Evolutionary conservation across 345 rosid species (phyloP).

Genomic region (Ceriops zippeliana): DNA sequence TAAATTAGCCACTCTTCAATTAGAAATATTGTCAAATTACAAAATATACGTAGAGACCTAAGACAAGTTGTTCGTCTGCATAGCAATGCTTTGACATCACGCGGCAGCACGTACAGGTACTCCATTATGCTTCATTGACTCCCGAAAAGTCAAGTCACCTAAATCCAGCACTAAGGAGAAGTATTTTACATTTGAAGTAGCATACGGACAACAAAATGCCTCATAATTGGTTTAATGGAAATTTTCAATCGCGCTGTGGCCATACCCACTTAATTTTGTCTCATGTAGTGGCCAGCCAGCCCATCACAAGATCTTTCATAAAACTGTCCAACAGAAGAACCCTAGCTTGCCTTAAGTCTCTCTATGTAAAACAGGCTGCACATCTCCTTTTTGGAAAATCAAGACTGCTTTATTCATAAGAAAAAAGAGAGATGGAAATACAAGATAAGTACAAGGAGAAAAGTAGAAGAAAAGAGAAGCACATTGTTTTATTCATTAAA

Average conservation of each 20-base stretch:
- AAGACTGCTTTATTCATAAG: no score
- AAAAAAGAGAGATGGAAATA: no score
- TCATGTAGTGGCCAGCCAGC: constrained; percentile 28
- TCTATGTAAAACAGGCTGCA: neutral
- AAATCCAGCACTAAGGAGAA: constrained; percentile 16
- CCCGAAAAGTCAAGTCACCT: neutral
- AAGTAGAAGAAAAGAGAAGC: no score
- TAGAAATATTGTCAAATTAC: neutral
- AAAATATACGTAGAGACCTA: neutral
- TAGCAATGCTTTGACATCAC: constrained; percentile 18
- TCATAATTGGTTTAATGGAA: constrained; percentile 7
- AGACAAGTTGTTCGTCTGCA: neutral
- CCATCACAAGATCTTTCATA: constrained; percentile 8
- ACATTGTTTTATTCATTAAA: no score
- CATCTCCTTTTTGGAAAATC: no score
- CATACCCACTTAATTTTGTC: constrained; percentile 37
- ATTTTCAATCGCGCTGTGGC: neutral
- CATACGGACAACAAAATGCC: neutral
- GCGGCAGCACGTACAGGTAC: constrained; percentile 1
- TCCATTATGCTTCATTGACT: constrained; percentile 15
- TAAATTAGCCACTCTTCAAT: neutral
- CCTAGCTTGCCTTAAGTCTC: constrained; percentile 1
- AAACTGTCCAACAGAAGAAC: constrained; percentile 1
- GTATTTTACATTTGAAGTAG: constrained; percentile 26
- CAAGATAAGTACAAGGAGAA: no score